Evolutionary conservation across 768 basidiomycete species (phyloP), one percentile per base, ranked within the genome.

Genomic region (Boletus bicolor): DNA sequence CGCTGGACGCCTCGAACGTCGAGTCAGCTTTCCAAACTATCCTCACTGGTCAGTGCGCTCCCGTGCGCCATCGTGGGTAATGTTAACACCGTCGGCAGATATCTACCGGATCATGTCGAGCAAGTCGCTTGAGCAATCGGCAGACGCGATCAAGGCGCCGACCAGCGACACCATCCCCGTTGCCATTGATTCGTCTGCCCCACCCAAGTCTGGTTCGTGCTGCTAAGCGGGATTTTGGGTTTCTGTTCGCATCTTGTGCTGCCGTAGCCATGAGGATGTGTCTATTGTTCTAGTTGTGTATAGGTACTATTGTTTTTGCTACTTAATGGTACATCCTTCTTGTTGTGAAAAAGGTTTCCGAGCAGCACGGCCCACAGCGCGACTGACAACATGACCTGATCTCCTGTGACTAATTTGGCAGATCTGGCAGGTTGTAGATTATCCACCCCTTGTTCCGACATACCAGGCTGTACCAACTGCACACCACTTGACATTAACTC

Each of bases 1-100:
- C 96, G 77, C 86, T 98, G 83, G 97, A 99, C 85, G 93, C 96
- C 65, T 95, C 93, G 49, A 97, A 98, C 76, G 95, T 99, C 75
- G 96, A 98, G 76, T 76, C 83, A 54, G 97, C 96, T 49, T 99
- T 99, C 86, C 94, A 98, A 73, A 93, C 85, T 55, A 98, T 98
- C 69, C 81, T 99, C 58, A 86, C 89, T 44, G 94, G 94, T 93
- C 47, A 49, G 84, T 76, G 30, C 35, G 36, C 45, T 19, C 4
- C 12, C 2, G 28, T 36, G 14, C 42, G 28, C 2, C 8, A 4
- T 46, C 11, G 19, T 19, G 51, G 5, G 44, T 8, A 44, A 32
- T 44, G 5, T 37, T 63, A 52, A 68, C 32, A 0, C 6, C 28
- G 11, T 45, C 28, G 32, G 14, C 65, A 97, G 97, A 98, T 63